phyloP scores from a whole-genome alignment of 2,329 filamentous ascomycete genomes.

The Calonectria leucothoes region DNA sequence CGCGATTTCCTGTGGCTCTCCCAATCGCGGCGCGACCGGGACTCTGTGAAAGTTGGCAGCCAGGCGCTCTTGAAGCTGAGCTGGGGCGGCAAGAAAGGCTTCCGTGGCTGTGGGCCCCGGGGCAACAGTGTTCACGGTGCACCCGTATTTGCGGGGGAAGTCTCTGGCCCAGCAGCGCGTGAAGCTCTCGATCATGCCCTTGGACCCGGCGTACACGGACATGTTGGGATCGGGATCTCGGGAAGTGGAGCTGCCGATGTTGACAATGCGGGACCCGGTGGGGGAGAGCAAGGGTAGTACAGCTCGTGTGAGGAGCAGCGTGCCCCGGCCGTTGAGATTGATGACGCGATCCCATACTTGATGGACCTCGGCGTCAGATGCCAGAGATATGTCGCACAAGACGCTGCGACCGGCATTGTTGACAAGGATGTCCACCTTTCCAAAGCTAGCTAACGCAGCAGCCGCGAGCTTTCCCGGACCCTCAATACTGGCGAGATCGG shows the following conservation, averaged over 20 bases:
- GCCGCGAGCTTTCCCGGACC: not conserved
- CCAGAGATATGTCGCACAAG: not conserved
- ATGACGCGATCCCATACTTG: not conserved
- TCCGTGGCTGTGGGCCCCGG: not conserved
- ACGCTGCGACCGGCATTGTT: not conserved
- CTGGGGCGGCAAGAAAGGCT: not conserved
- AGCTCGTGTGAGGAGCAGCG: not conserved
- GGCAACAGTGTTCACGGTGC: not conserved
- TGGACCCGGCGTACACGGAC: not conserved
- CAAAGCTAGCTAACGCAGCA: not conserved
- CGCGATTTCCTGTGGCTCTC: not conserved
- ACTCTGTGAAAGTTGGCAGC: not conserved
- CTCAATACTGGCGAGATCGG: not conserved
- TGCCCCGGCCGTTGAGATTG: not conserved
- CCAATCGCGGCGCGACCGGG: not conserved
- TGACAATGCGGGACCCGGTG: constrained; percentile 1
- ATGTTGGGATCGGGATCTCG: constrained; percentile 1
- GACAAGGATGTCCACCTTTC: not conserved
- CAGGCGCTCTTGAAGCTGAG: not conserved
- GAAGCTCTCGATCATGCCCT: not conserved
- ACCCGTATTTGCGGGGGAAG: not conserved
- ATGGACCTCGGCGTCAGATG: not conserved
- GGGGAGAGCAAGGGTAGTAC: not conserved
- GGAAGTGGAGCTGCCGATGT: constrained; percentile 1
- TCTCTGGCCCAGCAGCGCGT: not conserved